A percentile compares a stretch with the other conserved stretches of the same genome.
Conservation (phyloP, 2,329 filamentous ascomycete genomes). For the Talaromyces sp. region DNA sequence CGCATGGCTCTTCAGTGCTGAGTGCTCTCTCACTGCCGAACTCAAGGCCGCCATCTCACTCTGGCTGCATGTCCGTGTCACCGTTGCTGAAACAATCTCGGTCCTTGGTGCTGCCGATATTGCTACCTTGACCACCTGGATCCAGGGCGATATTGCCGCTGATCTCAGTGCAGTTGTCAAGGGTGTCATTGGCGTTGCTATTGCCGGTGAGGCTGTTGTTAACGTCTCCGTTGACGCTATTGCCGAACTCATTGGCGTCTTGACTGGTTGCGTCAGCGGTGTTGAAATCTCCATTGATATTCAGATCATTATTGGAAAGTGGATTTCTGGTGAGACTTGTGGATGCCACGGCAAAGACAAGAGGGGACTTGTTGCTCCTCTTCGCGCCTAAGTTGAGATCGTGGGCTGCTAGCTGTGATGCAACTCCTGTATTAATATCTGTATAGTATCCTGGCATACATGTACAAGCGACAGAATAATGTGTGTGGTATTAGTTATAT, state of each 20-base stretch:
- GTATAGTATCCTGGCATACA: not conserved
- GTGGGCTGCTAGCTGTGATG: not conserved
- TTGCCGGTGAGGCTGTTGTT: conserved; percentile 30
- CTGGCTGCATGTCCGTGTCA: conserved; percentile 32
- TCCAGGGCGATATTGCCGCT: conserved; percentile 25
- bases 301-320: conserved; percentile 48
- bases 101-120: conserved; percentile 24
- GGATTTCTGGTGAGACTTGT: conserved; percentile 13
- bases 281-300: conserved; percentile 43
- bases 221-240: conserved; percentile 29
- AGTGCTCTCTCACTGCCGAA: conserved; percentile 31
- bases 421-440: not conserved
- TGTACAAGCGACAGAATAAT: not conserved
- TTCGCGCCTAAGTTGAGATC: not conserved
- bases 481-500: conserved; percentile 6
- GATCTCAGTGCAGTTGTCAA: conserved; percentile 28
- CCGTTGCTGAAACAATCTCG: conserved; percentile 24
- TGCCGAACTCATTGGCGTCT: conserved; percentile 33
- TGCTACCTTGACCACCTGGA: conserved; percentile 26
- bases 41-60: conserved; percentile 33
- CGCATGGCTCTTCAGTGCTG: conserved; percentile 28
- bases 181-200: conserved; percentile 28
- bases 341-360: conserved; percentile 5
- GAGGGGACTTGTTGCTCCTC: not conserved
- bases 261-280: conserved; percentile 22